Evolutionary conservation across 257 asterid genomes (phyloP).

Genomic region (Nicotiana tomentosiformis): DNA sequence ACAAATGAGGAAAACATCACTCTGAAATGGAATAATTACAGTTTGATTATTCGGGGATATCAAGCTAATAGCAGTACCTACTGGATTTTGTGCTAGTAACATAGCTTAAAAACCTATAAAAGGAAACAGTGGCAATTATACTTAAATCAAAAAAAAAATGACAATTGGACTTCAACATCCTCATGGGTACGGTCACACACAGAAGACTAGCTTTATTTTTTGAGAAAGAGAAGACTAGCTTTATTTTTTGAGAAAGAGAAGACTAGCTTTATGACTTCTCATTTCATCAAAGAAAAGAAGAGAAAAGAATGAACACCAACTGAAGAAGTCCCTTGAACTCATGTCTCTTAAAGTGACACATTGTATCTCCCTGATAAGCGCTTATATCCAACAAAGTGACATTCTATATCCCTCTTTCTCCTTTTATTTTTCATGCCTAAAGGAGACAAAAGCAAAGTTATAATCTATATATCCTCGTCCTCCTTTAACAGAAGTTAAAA

Average conservation of each 20-base stretch:
- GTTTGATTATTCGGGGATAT: not conserved
- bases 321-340: not conserved
- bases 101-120: not conserved
- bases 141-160: not conserved
- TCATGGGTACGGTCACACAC: not conserved
- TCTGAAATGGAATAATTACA: conserved; percentile 40
- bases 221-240: not conserved
- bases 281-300: not conserved
- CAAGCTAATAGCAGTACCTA: not conserved
- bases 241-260: not conserved
- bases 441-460: too few species aligned
- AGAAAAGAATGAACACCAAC: not conserved
- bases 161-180: not conserved
- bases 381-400: not conserved
- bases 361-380: not conserved
- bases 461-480: too few species aligned
- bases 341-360: not conserved
- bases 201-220: not conserved
- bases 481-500: not conserved
- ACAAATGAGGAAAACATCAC: conserved; percentile 82
- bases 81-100: not conserved
- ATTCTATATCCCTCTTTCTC: not conserved
- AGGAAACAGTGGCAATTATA: not conserved
- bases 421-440: too few species aligned
- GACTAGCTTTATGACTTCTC: not conserved